Percentiles rank a stretch among this genome's conserved stretches.
Evolutionary conservation across 495 filamentous ascomycete genomes (phyloP).

Genomic region (Tuber magnatum): DNA sequence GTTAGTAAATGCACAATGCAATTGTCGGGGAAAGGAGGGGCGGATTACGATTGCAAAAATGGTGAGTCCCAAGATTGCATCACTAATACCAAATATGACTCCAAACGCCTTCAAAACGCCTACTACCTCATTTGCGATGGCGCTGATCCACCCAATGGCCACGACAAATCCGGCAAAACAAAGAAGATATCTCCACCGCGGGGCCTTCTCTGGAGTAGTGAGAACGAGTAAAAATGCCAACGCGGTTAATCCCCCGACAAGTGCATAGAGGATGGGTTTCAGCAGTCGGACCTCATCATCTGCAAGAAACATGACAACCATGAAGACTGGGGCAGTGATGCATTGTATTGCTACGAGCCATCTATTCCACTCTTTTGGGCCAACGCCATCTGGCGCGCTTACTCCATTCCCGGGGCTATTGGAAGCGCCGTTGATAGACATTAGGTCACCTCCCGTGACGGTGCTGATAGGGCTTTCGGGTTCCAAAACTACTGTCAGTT

Average conservation of each 20-base stretch:
- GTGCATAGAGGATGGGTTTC: slow-evolving; percentile 57
- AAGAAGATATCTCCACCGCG: slow-evolving; percentile 62
- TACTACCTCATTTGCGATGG: slow-evolving; percentile 92
- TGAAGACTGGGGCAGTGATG: slow-evolving; percentile 80
- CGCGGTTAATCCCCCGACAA: slow-evolving; percentile 61
- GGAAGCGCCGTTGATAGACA: background rate
- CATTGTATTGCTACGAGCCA: slow-evolving; percentile 83
- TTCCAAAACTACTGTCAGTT: slow-evolving; percentile 20
- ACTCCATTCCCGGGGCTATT: slow-evolving; percentile 5
- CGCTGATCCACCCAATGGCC: slow-evolving; percentile 89
- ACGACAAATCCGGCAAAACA: slow-evolving; percentile 90
- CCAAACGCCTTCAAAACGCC: slow-evolving; percentile 90
- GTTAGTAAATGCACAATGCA: background rate
- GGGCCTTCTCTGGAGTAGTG: slow-evolving; percentile 54
- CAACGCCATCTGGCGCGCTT: slow-evolving; percentile 16
- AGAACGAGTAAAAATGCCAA: slow-evolving; percentile 57
- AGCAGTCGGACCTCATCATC: slow-evolving; percentile 48
- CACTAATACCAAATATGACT: slow-evolving; percentile 84
- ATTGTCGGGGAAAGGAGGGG: background rate
- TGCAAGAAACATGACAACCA: slow-evolving; percentile 58
- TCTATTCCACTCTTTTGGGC: slow-evolving; percentile 66
- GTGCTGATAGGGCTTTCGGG: slow-evolving; percentile 6
- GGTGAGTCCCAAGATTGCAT: slow-evolving; percentile 91
- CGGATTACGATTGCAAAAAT: slow-evolving; percentile 70
- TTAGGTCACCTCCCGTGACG: slow-evolving; percentile 8